Evolutionary conservation across 2,329 filamentous ascomycete species (phyloP).

Genomic region (Xylaria sp.): DNA sequence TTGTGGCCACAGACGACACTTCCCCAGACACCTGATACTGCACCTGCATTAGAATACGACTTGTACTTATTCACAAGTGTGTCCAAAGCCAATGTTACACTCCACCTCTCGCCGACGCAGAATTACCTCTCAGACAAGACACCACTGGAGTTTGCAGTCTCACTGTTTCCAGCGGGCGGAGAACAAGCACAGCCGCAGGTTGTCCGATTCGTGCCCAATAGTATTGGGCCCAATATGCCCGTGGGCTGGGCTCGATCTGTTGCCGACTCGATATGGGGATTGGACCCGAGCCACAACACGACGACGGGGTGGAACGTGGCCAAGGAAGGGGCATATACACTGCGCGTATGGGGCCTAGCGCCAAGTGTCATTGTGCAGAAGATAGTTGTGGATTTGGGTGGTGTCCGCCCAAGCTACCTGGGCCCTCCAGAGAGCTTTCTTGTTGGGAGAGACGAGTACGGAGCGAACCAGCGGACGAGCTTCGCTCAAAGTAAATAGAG

Average conservation of each 20-base stretch:
- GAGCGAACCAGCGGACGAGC: conserved; percentile 53
- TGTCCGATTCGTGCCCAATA: conserved; percentile 56
- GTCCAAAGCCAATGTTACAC: conserved; percentile 57
- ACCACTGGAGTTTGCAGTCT: conserved; percentile 55
- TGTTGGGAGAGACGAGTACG: conserved; percentile 55
- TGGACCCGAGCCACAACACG: conserved; percentile 55
- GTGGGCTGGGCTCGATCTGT: conserved; percentile 58
- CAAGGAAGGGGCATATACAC: conserved; percentile 58
- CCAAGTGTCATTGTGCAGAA: conserved; percentile 67
- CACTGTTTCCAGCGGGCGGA: conserved; percentile 50
- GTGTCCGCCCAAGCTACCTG: conserved; percentile 64
- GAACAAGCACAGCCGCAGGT: conserved; percentile 47
- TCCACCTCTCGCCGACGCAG: conserved; percentile 64
- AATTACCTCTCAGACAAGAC: conserved; percentile 64
- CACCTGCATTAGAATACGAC: conserved; percentile 69
- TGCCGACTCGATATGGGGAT: conserved; percentile 60
- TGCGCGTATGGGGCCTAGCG: conserved; percentile 63
- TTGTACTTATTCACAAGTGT: conserved; percentile 69
- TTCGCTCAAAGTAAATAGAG: conserved; percentile 46
- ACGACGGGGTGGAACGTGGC: conserved; percentile 57
- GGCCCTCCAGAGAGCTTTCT: conserved; percentile 68
- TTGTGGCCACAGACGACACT: conserved; percentile 64
- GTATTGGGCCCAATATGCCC: conserved; percentile 56
- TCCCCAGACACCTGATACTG: conserved; percentile 60
- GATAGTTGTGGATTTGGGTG: conserved; percentile 66